A percentile compares a stretch with the other conserved stretches of the same genome.
Evolutionary conservation across 2,329 filamentous ascomycete species (phyloP).

Genomic region (Colletotrichum sp.): DNA sequence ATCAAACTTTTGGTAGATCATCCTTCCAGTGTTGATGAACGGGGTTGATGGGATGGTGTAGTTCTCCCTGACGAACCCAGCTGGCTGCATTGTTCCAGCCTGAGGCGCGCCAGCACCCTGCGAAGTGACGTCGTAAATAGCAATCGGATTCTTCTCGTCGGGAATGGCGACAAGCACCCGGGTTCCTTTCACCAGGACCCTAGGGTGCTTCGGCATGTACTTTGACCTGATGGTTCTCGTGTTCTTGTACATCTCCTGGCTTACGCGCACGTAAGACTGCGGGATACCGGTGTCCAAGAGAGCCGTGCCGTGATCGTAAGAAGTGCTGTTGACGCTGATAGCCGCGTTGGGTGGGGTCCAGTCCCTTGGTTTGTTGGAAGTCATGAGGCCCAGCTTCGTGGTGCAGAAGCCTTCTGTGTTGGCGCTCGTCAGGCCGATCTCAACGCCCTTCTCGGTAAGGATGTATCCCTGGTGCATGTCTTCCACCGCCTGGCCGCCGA

Average conservation of each 20-base stretch:
- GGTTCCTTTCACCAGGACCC: not conserved
- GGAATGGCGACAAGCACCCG: not conserved
- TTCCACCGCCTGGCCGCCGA: not conserved
- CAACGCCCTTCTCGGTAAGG: not conserved
- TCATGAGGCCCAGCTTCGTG: not conserved
- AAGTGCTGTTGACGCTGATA: not conserved
- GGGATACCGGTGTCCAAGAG: not conserved
- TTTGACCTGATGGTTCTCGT: not conserved
- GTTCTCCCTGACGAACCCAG: not conserved
- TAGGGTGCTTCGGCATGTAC: not conserved
- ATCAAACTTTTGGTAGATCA: not conserved
- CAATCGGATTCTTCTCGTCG: conserved; percentile 1
- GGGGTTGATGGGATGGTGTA: not conserved
- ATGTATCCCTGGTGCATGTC: not conserved
- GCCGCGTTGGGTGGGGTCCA: not conserved
- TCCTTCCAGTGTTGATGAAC: not conserved
- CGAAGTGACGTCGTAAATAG: not conserved
- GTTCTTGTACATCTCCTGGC: not conserved
- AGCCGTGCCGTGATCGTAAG: not conserved
- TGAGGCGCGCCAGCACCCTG: not conserved
- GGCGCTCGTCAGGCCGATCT: not conserved
- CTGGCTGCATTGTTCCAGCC: not conserved
- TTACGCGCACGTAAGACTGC: not conserved
- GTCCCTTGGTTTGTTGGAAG: not conserved
- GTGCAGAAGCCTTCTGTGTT: not conserved